Conservation (phyloP, 805 yeast genomes). For the Yamadazyma sp. region DNA sequence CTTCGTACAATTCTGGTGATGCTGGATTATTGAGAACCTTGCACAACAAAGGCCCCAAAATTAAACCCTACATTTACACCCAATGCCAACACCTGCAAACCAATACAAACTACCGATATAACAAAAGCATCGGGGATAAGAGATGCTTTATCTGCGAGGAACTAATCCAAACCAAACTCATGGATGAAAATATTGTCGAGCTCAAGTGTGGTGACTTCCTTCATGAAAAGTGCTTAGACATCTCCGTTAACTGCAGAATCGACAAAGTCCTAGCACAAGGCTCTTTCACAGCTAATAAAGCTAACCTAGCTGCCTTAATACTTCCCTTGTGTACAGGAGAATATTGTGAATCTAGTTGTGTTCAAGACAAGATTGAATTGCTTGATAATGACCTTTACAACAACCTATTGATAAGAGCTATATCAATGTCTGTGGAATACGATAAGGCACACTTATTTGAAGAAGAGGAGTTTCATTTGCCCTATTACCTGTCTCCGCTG, state of each 20-base stretch:
- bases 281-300: slow-evolving; percentile 12
- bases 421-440: slow-evolving; percentile 12
- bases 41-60: slow-evolving; percentile 4
- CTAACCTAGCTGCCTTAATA: slow-evolving; percentile 3
- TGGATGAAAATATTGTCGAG: slow-evolving; percentile 46
- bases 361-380: slow-evolving; percentile 1
- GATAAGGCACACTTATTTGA: slow-evolving; percentile 8
- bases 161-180: slow-evolving; percentile 43
- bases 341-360: slow-evolving; percentile 6
- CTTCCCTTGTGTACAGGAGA: slow-evolving; percentile 14
- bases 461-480: not conserved
- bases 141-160: slow-evolving; percentile 56
- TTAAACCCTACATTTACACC: slow-evolving; percentile 6
- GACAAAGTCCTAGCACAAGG: slow-evolving; percentile 3
- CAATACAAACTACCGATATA: not conserved
- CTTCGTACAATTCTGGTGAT: not conserved
- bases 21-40: not conserved
- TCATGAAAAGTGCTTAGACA: slow-evolving; percentile 57
- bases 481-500: not conserved
- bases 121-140: slow-evolving; percentile 4
- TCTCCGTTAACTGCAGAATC: slow-evolving; percentile 18
- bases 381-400: slow-evolving; percentile 5
- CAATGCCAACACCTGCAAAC: slow-evolving; percentile 2
- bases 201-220: slow-evolving; percentile 54
- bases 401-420: slow-evolving; percentile 10